Base-by-base conservation (phyloP, 1,284 basidiomycete genomes). In the Moesziomyces sp. region DNA sequence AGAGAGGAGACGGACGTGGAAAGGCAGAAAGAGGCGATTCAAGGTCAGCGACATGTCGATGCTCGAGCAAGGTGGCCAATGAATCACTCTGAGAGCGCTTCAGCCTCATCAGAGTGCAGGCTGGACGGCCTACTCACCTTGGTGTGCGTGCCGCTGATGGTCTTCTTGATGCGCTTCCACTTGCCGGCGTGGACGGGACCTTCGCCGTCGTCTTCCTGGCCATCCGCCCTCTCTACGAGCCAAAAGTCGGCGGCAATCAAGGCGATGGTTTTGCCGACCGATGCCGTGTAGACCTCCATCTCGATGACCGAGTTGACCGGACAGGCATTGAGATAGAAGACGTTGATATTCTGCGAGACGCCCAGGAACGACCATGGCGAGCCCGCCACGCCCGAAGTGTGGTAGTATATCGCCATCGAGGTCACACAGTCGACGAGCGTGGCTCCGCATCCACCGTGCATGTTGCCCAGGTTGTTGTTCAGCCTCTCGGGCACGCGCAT, bases 301-400 rank as follows among this genome's bases (percentile, higher is more conserved):
- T 83, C 81, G 44, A 83, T 64, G 58, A 77, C 81, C 13, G 45
- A 51, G 49, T 59, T 74, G 14, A 83, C 54, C n/a, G 67, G 74
- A 14, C 68, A 69, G 9, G 80, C 78, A 21, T 73, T 71, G 24
- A 80, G 65, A 48, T 81, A 83, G 40, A 80, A 51, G 18, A 81
- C 69, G n/a, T 60, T 74, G 47, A 83, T 65, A 49, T 77, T 76
- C 45, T 80, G 77, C 46, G 80, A 77, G 13, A 83, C 79, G 48
- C 81, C 81, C n/a, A 80, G 68, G 65, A 74, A 73, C 33, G 70
- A 61, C 81, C 81, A 83, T 0, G 79, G 79, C 35, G 62, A 49
- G 3, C 65, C 74, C 16, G 48, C 47, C 10, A 58, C 57, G n/a
- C 75, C 77, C 6, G 68, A 60, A 3, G 74, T 72, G 49, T 81